Conservation (phyloP, 345 rosid genomes). For the Pseudoturritis turrita region DNA sequence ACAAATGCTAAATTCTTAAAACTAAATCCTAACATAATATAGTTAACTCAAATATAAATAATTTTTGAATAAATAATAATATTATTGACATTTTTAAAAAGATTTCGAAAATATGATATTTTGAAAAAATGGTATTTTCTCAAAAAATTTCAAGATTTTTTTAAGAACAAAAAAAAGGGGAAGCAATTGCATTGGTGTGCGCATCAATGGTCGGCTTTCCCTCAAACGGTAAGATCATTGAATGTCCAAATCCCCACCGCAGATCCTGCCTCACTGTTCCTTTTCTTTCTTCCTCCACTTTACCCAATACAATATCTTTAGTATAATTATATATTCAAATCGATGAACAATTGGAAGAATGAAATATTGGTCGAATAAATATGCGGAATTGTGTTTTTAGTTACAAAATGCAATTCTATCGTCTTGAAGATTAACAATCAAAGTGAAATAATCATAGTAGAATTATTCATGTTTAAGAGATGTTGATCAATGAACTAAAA, state of each 20-base stretch:
- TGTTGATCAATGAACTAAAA: conserved; percentile 4
- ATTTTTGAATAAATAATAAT: too few relatives aligned
- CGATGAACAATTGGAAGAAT: conserved; percentile 12
- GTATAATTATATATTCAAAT: neutral
- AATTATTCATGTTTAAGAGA: neutral
- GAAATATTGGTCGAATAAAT: conserved; percentile 17
- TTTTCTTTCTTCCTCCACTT: conserved; percentile 20
- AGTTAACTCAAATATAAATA: too few relatives aligned
- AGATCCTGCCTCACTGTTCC: conserved; percentile 34
- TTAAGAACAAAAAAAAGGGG: neutral
- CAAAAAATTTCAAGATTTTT: too few relatives aligned
- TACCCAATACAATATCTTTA: conserved; percentile 2
- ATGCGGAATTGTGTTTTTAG: neutral
- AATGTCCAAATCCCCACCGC: conserved; percentile 37
- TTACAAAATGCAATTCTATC: neutral
- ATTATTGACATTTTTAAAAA: too few relatives aligned
- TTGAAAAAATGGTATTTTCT: too few relatives aligned
- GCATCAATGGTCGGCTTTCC: conserved; percentile 34
- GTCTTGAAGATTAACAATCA: neutral
- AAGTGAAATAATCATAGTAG: neutral
- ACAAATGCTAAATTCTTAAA: too few relatives aligned
- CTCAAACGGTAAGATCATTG: conserved; percentile 33
- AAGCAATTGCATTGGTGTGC: conserved; percentile 33
- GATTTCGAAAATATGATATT: too few relatives aligned
- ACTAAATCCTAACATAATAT: too few relatives aligned